Percentiles rank a stretch among this genome's conserved stretches.
Conservation (phyloP, 2,329 filamentous ascomycete species). For the Rhynchosporium graminicola region DNA sequence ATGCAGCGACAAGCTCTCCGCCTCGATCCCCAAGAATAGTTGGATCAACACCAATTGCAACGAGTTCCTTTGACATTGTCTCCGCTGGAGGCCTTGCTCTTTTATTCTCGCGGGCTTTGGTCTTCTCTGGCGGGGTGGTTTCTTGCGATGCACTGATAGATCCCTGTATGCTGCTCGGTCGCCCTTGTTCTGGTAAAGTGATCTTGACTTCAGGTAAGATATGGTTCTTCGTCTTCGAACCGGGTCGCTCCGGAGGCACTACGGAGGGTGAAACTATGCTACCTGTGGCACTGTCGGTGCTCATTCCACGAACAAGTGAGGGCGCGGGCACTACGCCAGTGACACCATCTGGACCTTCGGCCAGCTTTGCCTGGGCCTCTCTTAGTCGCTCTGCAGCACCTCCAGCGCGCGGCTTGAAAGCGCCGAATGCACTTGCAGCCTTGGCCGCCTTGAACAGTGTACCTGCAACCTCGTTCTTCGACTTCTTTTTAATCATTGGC, state of each 20-base stretch:
- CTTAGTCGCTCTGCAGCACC: slow-evolving; percentile 77
- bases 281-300: slow-evolving; percentile 43
- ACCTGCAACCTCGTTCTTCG: slow-evolving; percentile 71
- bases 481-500: slow-evolving; percentile 85
- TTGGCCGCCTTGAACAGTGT: slow-evolving; percentile 79
- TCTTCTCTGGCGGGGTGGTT: slow-evolving; percentile 33
- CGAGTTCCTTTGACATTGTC: slow-evolving; percentile 40
- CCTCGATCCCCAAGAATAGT: slow-evolving; percentile 74
- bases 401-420: slow-evolving; percentile 85
- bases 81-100: slow-evolving; percentile 39
- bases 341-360: slow-evolving; percentile 81
- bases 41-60: slow-evolving; percentile 70
- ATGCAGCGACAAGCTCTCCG: slow-evolving; percentile 76
- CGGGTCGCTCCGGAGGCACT: slow-evolving; percentile 34
- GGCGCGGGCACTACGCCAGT: slow-evolving; percentile 85
- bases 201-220: slow-evolving; percentile 60
- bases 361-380: slow-evolving; percentile 55
- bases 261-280: slow-evolving; percentile 35
- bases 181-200: slow-evolving; percentile 49
- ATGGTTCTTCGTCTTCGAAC: slow-evolving; percentile 25
- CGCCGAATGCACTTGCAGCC: slow-evolving; percentile 56
- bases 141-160: slow-evolving; percentile 42
- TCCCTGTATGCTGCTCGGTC: slow-evolving; percentile 46
- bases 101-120: slow-evolving; percentile 36
- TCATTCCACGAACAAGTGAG: slow-evolving; percentile 46